Evolutionary conservation across 2,329 filamentous ascomycete genomes (phyloP).

Genomic region (Botrytis paeoniae): DNA sequence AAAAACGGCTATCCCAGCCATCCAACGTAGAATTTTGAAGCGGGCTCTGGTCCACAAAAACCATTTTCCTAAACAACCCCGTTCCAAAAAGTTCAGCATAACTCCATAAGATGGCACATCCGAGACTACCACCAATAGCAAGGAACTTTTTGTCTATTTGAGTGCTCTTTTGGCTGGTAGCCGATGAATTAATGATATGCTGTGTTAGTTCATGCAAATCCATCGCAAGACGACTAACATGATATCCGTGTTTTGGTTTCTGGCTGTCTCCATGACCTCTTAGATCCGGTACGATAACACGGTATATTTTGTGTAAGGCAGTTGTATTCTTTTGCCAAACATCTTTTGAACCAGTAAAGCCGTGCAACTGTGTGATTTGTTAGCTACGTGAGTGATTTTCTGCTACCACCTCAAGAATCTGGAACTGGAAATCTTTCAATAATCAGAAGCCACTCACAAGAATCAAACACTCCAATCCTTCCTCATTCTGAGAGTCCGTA

Average conservation of each 20-base stretch:
- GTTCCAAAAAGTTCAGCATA: slow-evolving; percentile 37
- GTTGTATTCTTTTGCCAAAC: slow-evolving; percentile 37
- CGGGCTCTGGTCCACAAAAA: slow-evolving; percentile 38
- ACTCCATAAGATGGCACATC: slow-evolving; percentile 37
- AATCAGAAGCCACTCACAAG: slow-evolving; percentile 25
- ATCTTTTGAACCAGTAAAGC: slow-evolving; percentile 36
- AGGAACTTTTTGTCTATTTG: slow-evolving; percentile 18
- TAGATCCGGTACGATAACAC: slow-evolving; percentile 35
- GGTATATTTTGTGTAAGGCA: slow-evolving; percentile 26
- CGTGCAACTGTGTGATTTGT: slow-evolving; percentile 33
- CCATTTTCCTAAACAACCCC: slow-evolving; percentile 29
- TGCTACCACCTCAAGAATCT: no score
- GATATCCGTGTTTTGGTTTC: slow-evolving; percentile 34
- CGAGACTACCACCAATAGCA: slow-evolving; percentile 36
- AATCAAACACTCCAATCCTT: slow-evolving; percentile 26
- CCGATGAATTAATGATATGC: slow-evolving; percentile 16
- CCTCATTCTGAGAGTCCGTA: slow-evolving; percentile 22
- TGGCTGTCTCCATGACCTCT: slow-evolving; percentile 35
- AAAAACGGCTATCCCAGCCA: slow-evolving; percentile 33
- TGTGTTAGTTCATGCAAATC: slow-evolving; percentile 34
- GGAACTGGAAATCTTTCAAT: neutral
- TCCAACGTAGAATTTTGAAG: slow-evolving; percentile 34
- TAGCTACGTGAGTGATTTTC: neutral
- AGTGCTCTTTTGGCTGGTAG: neutral
- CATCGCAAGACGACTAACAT: slow-evolving; percentile 36